Conservation (phyloP, 179 eudicot species). For the Beta macrorhiza region DNA sequence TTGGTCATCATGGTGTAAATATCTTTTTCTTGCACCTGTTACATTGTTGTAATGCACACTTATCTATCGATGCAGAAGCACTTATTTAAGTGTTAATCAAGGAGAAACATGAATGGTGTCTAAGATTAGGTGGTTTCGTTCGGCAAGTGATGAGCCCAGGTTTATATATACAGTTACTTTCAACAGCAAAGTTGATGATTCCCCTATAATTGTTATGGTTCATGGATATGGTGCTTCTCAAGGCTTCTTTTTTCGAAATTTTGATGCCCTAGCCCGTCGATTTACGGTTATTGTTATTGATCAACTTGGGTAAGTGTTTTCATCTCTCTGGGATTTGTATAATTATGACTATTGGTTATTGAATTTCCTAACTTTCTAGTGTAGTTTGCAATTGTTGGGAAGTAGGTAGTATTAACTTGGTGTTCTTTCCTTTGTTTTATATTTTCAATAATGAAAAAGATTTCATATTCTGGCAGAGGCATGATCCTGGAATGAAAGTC, state of each 20-base stretch:
- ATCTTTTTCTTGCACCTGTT: neutral
- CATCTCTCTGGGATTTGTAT: neutral
- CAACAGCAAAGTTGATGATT: constrained; percentile 49
- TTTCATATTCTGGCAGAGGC: no score
- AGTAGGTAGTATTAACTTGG: no score
- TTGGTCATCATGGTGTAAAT: constrained; percentile 2
- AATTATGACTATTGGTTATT: neutral
- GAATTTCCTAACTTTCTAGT: neutral
- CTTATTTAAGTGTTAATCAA: no score
- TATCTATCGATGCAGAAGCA: no score
- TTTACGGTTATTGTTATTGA: constrained; percentile 90
- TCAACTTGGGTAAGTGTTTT: constrained; percentile 74
- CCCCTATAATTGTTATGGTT: constrained; percentile 87
- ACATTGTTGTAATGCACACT: no score
- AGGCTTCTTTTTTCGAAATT: constrained; percentile 93
- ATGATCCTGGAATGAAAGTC: no score
- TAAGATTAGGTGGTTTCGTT: constrained; percentile 87
- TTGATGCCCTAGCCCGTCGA: constrained; percentile 72
- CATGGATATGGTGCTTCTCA: constrained; percentile 83
- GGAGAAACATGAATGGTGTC: constrained; percentile 13
- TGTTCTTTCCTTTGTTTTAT: no score
- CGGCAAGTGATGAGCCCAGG: constrained; percentile 73
- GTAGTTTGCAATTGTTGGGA: no score
- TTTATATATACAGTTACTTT: constrained; percentile 88
- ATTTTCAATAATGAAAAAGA: no score